Evolutionary conservation across 805 yeast species (phyloP).

Genomic region (Kuraishia hungarica): DNA sequence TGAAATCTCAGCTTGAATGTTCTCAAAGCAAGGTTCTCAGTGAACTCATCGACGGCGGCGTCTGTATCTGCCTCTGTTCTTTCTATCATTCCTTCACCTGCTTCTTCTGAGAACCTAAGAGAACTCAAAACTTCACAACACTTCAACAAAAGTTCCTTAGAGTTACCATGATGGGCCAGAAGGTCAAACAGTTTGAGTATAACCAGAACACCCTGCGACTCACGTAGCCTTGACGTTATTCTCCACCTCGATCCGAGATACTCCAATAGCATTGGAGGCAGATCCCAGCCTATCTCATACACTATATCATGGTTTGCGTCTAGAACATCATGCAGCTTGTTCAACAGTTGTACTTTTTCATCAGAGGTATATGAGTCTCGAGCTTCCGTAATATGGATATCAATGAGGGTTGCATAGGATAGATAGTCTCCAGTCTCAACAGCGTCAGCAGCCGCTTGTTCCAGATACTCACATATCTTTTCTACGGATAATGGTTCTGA

Average conservation of each 20-base stretch:
- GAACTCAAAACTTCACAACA: constrained; percentile 53
- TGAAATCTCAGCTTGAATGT: constrained; percentile 54
- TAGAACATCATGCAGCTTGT: constrained; percentile 34
- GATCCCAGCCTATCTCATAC: constrained; percentile 81
- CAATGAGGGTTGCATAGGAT: constrained; percentile 66
- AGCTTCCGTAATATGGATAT: constrained; percentile 42
- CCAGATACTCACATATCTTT: constrained; percentile 7
- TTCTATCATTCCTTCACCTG: constrained; percentile 6
- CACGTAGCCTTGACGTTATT: constrained; percentile 21
- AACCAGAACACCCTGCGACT: constrained; percentile 25
- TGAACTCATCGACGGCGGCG: constrained; percentile 4
- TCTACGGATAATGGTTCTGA: background rate
- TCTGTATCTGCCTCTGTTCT: constrained; percentile 4
- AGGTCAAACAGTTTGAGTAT: constrained; percentile 48
- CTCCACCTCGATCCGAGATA: constrained; percentile 37
- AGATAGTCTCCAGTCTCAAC: constrained; percentile 49
- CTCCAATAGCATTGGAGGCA: constrained; percentile 54
- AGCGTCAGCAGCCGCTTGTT: constrained; percentile 19
- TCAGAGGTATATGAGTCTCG: constrained; percentile 34
- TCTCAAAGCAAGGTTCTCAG: constrained; percentile 7
- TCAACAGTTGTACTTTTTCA: constrained; percentile 44
- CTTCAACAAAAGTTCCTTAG: constrained; percentile 70
- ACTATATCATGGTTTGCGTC: constrained; percentile 38
- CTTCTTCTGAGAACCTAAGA: constrained; percentile 21
- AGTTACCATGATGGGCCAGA: constrained; percentile 63